Base-by-base conservation (phyloP, 192 early-diverging fungal genomes). In the Backusella liffmaniae region DNA sequence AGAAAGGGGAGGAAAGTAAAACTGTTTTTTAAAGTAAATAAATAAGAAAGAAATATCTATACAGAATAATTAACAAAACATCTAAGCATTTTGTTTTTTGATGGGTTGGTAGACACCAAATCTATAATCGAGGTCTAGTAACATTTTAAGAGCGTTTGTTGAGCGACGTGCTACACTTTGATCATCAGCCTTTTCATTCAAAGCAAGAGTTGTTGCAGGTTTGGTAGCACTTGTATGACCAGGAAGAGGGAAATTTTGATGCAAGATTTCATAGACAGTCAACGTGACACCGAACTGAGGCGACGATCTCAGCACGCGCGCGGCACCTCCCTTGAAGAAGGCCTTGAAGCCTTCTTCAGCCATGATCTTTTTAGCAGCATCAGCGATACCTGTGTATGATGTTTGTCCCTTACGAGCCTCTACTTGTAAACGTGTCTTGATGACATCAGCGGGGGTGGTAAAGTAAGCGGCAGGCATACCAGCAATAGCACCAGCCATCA, bases 401-500 rank as follows among this genome's bases (percentile, higher is more conserved):
- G 95, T 95, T 81, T 97, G 93, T 67, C 96, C 96, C 77, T 92
- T 90, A 49, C 90, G 86, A 35, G 96, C 96, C 71, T 95, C 94
- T 34, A 97, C 97, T 84, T 99, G 97, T 39, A 99, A 83, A 70
- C 97, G 93, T 15, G 97, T 99, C 86, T 98, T 98, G 86, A 99
- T 97, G 34, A 99, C 97, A 86, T 99, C 97, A 37, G 96, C 95
- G 16, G 97, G 97, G 0, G 97, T 99, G 37, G 96, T 96, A 37
- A 99, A 91, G 86, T 97, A 99, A 6, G 97, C 96, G 21, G 97
- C 97, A 18, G 94, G 94, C 88, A 99, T 98, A 85, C 97, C 97
- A 49, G 97, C 97, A 51, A 94, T 83, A 12, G 96, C 96, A 84
- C 97, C 97, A 35, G 97, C 87, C 23, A 92, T 86, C 49, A 99